These are phyloP conservation scores for Helotiales sp. DNA, from an alignment of 2,329 filamentous ascomycete genomes.

Conservation along the genomic window DNA sequence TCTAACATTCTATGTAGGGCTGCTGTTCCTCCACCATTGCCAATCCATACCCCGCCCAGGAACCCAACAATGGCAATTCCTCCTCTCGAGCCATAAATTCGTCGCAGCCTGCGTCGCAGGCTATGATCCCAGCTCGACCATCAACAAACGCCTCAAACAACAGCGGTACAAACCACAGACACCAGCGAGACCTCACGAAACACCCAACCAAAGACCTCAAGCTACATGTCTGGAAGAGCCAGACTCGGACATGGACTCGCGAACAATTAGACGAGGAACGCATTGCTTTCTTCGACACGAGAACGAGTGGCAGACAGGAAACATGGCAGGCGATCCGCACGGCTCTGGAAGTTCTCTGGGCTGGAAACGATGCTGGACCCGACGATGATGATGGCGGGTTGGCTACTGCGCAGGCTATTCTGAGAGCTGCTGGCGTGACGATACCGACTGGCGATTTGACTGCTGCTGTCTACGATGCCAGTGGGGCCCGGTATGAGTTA, in stretches of 20 bases:
- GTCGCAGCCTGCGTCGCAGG: slow-evolving; percentile 36
- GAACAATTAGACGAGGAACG: slow-evolving; percentile 72
- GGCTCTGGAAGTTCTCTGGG: slow-evolving; percentile 71
- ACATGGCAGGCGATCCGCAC: slow-evolving; percentile 79
- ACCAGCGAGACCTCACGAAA: slow-evolving; percentile 52
- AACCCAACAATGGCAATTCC: slow-evolving; percentile 43
- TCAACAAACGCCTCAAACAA: slow-evolving; percentile 31
- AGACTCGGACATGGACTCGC: slow-evolving; percentile 71
- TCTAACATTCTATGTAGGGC: neutral
- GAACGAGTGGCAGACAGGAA: slow-evolving; percentile 77
- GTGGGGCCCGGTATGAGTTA: slow-evolving; percentile 72
- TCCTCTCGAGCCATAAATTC: slow-evolving; percentile 58
- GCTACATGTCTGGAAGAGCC: slow-evolving; percentile 68
- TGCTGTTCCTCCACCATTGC: slow-evolving; percentile 7
- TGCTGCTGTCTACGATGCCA: slow-evolving; percentile 68
- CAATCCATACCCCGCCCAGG: slow-evolving; percentile 25
- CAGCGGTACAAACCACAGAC: slow-evolving; percentile 17
- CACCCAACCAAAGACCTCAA: slow-evolving; percentile 74
- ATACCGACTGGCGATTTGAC: slow-evolving; percentile 74
- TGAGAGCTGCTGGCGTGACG: slow-evolving; percentile 78
- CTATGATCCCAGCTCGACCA: slow-evolving; percentile 28
- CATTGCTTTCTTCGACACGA: slow-evolving; percentile 86
- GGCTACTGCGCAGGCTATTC: slow-evolving; percentile 76
- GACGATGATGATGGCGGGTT: slow-evolving; percentile 50
- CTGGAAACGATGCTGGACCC: slow-evolving; percentile 40